Evolutionary conservation across 2,329 filamentous ascomycete genomes (phyloP).

Genomic region (Fusarium bulbicola): DNA sequence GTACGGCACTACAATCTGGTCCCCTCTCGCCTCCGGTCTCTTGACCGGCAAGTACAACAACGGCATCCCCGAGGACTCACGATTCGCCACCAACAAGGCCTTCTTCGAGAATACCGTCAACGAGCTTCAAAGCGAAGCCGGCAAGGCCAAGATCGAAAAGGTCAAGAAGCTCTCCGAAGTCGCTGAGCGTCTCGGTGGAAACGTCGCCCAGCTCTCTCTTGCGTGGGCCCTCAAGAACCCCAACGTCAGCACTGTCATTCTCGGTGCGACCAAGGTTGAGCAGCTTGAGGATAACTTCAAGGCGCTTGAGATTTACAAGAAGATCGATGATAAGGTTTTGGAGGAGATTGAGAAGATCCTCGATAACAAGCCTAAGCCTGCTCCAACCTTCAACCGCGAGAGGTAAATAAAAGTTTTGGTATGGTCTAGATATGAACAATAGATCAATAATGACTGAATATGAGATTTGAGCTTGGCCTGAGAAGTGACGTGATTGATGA

Average conservation of each 20-base stretch:
- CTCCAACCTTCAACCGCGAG: slow-evolving; percentile 28
- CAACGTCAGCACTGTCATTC: slow-evolving; percentile 44
- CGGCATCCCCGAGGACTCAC: slow-evolving; percentile 64
- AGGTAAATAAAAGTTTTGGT: slow-evolving; percentile 12
- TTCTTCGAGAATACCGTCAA: slow-evolving; percentile 30
- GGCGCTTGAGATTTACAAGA: slow-evolving; percentile 33
- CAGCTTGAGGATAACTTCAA: slow-evolving; percentile 42
- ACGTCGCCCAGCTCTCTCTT: slow-evolving; percentile 37
- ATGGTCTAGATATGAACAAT: background rate
- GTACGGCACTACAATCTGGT: slow-evolving; percentile 69
- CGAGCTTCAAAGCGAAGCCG: slow-evolving; percentile 22
- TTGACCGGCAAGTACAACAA: slow-evolving; percentile 73
- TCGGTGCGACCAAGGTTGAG: slow-evolving; percentile 41
- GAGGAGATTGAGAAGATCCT: slow-evolving; percentile 39
- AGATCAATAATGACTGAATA: background rate
- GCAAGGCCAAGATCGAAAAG: slow-evolving; percentile 42
- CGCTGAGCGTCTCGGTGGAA: slow-evolving; percentile 39
- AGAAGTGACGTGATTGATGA: background rate
- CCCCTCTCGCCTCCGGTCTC: slow-evolving; percentile 64
- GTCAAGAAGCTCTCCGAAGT: slow-evolving; percentile 37
- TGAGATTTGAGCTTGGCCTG: background rate
- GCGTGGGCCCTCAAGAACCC: slow-evolving; percentile 42
- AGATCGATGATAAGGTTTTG: slow-evolving; percentile 31
- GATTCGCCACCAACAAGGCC: slow-evolving; percentile 53
- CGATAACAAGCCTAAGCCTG: slow-evolving; percentile 32